Evolutionary conservation across 805 yeast genomes (phyloP).

Genomic region (Yueomyces sinensis): DNA sequence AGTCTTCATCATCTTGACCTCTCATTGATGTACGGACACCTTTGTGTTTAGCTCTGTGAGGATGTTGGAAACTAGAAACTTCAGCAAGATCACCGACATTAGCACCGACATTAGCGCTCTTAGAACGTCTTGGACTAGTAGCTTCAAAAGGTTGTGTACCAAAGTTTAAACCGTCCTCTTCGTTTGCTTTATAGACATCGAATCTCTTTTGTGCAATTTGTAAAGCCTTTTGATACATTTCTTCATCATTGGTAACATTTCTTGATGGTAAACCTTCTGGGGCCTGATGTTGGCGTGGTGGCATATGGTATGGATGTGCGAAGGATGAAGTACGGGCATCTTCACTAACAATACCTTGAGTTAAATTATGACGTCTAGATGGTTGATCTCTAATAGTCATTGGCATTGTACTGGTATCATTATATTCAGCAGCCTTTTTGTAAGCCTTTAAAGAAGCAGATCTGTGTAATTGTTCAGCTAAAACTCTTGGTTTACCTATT

Average conservation of each 20-base stretch:
- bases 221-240: conserved; percentile 44
- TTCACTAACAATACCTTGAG: background rate
- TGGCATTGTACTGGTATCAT: background rate
- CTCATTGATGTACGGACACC: background rate
- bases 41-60: background rate
- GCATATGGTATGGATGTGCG: too few relatives aligned
- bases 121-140: background rate
- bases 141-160: too few relatives aligned
- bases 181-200: too few relatives aligned
- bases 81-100: background rate
- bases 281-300: too few relatives aligned
- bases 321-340: background rate
- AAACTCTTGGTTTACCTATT: too few relatives aligned
- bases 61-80: background rate
- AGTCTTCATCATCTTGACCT: background rate
- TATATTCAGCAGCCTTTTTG: too few relatives aligned
- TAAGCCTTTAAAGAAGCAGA: too few relatives aligned
- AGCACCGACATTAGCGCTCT: background rate
- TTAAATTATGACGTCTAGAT: background rate
- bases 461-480: too few relatives aligned
- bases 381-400: background rate
- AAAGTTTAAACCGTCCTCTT: too few relatives aligned
- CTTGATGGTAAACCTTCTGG: background rate
- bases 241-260: conserved; percentile 37
- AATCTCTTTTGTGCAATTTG: conserved; percentile 39